These are phyloP conservation scores for Pythium aphanidermatum DNA, from an alignment of 352 stramenopile species.

Conservation along the genomic window DNA sequence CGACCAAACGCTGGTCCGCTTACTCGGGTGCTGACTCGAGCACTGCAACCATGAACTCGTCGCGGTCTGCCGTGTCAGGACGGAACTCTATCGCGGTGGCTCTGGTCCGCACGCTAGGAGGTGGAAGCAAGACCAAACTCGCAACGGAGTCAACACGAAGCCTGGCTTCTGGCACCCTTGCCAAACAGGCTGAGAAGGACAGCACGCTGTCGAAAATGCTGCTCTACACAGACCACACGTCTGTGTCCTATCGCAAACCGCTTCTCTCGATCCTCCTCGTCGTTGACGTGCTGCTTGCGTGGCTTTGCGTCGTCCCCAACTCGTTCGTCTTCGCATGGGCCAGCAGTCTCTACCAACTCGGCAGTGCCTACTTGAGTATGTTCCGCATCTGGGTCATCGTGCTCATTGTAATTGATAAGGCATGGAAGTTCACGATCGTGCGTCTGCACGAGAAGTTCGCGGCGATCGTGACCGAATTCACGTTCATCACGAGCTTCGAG, in stretches of 20 bases:
- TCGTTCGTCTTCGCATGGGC: conserved; percentile 20
- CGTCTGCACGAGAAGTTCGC: conserved; percentile 8
- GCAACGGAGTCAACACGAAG: too few species aligned
- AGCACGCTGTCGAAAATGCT: conserved; percentile 17
- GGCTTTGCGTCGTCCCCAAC: conserved; percentile 22
- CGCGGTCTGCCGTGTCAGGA: too few species aligned
- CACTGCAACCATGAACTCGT: neutral
- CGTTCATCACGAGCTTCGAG: conserved; percentile 18
- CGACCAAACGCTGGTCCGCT: neutral
- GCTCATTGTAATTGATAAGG: conserved; percentile 15
- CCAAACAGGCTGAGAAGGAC: too few species aligned
- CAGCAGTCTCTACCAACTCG: conserved; percentile 13
- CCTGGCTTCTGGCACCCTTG: too few species aligned
- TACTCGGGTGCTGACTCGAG: neutral
- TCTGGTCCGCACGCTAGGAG: too few species aligned
- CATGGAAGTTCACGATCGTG: conserved; percentile 12
- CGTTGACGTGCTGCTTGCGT: conserved; percentile 16
- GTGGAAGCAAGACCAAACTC: too few species aligned
- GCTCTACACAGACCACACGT: conserved; percentile 22
- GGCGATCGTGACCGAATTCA: conserved; percentile 19
- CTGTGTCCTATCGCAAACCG: conserved; percentile 18
- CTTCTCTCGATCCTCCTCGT: conserved; percentile 10
- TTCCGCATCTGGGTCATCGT: conserved; percentile 23
- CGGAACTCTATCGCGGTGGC: too few species aligned
- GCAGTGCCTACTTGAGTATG: conserved; percentile 21